Evolutionary conservation across 495 filamentous ascomycete genomes (phyloP).

Genomic region (Neurospora tetraspora): DNA sequence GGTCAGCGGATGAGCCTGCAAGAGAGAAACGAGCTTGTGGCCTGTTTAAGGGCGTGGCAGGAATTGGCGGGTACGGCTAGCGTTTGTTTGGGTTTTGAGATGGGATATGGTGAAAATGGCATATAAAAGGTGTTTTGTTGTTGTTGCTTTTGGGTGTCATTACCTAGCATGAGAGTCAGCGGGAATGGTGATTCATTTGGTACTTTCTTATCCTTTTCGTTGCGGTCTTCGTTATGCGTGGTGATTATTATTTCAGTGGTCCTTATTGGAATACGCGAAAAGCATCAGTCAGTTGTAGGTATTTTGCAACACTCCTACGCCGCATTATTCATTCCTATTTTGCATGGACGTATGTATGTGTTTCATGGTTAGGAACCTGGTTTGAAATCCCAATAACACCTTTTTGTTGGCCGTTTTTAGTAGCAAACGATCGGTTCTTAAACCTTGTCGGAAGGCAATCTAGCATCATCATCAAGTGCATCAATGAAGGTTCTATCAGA

Average conservation of each 20-base stretch:
- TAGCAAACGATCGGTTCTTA: too few species aligned
- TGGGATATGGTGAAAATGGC: neutral
- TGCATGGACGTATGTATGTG: neutral
- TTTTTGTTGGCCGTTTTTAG: neutral
- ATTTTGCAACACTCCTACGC: neutral
- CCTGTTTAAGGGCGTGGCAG: neutral
- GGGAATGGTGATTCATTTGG: neutral
- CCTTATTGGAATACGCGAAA: neutral
- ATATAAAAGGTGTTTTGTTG: neutral
- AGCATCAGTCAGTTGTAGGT: neutral
- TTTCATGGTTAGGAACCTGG: neutral
- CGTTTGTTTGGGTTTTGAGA: neutral
- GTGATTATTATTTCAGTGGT: neutral
- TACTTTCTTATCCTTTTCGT: neutral
- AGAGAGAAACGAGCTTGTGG: neutral
- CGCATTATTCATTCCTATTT: too few species aligned
- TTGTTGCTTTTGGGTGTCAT: neutral
- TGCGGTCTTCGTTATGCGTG: neutral
- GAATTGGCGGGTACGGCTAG: neutral
- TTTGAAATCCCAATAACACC: neutral
- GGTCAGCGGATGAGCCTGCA: neutral
- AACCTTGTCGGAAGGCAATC: too few species aligned
- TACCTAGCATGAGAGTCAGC: neutral
- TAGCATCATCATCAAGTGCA: too few species aligned
- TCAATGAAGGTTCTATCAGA: too few species aligned